phyloP scores from a whole-genome alignment of 495 filamentous ascomycete species.

The Talaromyces nanjingensis region DNA sequence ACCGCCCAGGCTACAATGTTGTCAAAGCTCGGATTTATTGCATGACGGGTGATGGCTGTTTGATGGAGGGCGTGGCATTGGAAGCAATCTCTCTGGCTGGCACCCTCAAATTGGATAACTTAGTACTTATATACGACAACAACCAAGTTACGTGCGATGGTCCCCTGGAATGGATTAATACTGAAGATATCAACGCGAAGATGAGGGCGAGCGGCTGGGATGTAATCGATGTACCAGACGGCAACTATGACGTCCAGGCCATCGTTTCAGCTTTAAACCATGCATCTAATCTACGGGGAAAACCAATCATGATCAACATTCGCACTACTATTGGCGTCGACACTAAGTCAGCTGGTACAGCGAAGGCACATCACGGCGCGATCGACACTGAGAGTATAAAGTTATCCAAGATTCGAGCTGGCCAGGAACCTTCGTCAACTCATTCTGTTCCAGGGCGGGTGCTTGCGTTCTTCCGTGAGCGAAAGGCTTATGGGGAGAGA shows the following conservation, averaged over 20 bases:
- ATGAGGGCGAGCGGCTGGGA: slow-evolving; percentile 44
- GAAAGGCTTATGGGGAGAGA: slow-evolving; percentile 16
- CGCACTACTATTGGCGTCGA: slow-evolving; percentile 40
- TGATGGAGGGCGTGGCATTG: slow-evolving; percentile 47
- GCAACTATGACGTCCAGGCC: slow-evolving; percentile 31
- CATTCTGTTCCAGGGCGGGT: neutral
- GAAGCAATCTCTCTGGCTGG: slow-evolving; percentile 49
- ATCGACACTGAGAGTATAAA: slow-evolving; percentile 29
- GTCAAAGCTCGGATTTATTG: slow-evolving; percentile 42
- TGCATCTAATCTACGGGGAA: slow-evolving; percentile 22
- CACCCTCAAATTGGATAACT: slow-evolving; percentile 41
- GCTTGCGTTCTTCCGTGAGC: slow-evolving; percentile 10
- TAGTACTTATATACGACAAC: slow-evolving; percentile 49
- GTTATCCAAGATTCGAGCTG: neutral
- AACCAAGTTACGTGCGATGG: slow-evolving; percentile 39
- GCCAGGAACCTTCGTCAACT: slow-evolving; percentile 8
- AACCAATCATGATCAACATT: slow-evolving; percentile 45
- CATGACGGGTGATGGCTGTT: slow-evolving; percentile 48
- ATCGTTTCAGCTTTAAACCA: slow-evolving; percentile 33
- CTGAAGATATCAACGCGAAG: slow-evolving; percentile 43
- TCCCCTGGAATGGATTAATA: slow-evolving; percentile 29
- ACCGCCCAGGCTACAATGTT: slow-evolving; percentile 36
- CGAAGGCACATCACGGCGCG: slow-evolving; percentile 32
- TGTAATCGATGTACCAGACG: slow-evolving; percentile 39
- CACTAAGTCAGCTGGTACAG: slow-evolving; percentile 26